Conservation (phyloP, 768 basidiomycete species). For the Lactarius hatsudake region DNA sequence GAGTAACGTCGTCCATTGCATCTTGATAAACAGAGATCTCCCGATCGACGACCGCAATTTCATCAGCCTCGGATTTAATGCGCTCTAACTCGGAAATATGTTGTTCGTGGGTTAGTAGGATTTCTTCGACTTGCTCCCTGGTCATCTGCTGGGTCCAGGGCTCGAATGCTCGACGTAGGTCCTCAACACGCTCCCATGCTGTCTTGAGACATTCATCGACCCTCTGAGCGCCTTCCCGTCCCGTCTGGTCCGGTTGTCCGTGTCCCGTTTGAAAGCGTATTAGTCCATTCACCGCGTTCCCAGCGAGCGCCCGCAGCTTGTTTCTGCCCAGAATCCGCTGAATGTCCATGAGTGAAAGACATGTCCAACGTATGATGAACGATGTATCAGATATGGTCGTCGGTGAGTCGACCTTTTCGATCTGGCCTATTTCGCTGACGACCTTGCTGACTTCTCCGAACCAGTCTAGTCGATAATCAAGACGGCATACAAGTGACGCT, state of each 20-base stretch:
- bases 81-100: too few species aligned
- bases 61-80: too few species aligned
- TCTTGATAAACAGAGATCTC: conserved; percentile 4
- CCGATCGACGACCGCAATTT: neutral
- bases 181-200: neutral
- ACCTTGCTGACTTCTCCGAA: neutral
- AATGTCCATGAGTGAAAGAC: neutral
- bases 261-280: neutral
- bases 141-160: too few species aligned
- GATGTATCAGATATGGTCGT: neutral
- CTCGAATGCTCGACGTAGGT: conserved; percentile 3
- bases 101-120: too few species aligned
- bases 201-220: neutral
- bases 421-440: neutral
- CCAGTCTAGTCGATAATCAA: neutral
- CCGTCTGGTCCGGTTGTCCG: neutral
- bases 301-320: neutral
- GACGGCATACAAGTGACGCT: neutral
- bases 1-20: neutral
- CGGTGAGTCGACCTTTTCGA: neutral
- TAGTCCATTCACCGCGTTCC: neutral
- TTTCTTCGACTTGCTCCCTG: too few species aligned
- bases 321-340: too few species aligned
- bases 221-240: neutral
- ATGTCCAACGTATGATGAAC: neutral